Base-by-base conservation (phyloP, 345 rosid genomes). In the Geranium brycei region DNA sequence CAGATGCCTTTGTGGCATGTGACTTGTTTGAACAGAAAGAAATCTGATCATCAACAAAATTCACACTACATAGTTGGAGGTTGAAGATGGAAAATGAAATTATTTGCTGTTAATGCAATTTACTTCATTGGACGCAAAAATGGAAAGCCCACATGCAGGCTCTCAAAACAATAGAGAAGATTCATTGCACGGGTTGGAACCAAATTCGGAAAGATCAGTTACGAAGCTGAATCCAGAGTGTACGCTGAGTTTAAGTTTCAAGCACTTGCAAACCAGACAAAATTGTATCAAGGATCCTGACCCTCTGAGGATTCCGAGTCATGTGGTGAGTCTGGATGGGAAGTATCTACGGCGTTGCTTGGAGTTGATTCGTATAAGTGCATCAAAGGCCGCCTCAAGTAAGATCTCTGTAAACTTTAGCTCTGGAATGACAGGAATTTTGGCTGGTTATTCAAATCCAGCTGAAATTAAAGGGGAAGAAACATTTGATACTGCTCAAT, bases 341-440 rank as follows among this genome's bases (percentile, higher is more conserved):
- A 89, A 83, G 69, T 85, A 83, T 76, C 86, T 89, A 4, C 88
- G 83, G 4, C 71, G 76, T 28, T 91, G 98, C 74, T 83, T 91
- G 28, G 87, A 91, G 32, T 58, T 75, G 69, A 85, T 89, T 61
- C 86, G 80, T 60, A 59, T 72, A 31, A 78, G 80, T 47, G 83
- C 87, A 38, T 79, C 81, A 23, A 85, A 82, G 75, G 73, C 81
- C 32, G 75, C 78, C 15, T 69, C 81, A 11, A 77, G 77, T 61
- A 66, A 74, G 58, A 64, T 80, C 59, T 81, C 88, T 30, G 59
- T 80, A 68, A 72, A 78, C 66, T 72, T 66, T 51, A 76, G 73
- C 60, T 66, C 79, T 74, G 64, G 35, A 74, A 73, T 53, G 61
- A 64, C 69, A 78, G 66, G 72, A 14, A 31, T 71, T 60, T 64